phyloP scores from a whole-genome alignment of 768 basidiomycete genomes.

The Suillus tomentosus region DNA sequence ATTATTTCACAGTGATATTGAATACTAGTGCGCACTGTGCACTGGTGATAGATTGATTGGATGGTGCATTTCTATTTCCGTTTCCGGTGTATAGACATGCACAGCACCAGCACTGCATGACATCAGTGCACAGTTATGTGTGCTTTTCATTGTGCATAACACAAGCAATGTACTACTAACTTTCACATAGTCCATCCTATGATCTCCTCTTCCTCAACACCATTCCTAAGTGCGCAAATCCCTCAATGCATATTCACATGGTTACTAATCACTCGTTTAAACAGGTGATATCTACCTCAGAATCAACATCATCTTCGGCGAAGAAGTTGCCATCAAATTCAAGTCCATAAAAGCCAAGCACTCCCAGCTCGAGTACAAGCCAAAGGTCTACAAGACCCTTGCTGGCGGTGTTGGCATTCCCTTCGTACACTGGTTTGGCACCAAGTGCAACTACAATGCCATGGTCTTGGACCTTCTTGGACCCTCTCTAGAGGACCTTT shows the following conservation, averaged over 20 bases:
- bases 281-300: slow-evolving; percentile 98
- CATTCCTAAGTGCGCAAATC: no score
- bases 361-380: slow-evolving; percentile 99
- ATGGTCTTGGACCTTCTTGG: slow-evolving; percentile 98
- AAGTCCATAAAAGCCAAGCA: slow-evolving; percentile 99
- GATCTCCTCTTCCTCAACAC: neutral
- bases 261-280: slow-evolving; percentile 10
- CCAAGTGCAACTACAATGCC: slow-evolving; percentile 98
- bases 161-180: slow-evolving; percentile 5
- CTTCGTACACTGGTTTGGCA: slow-evolving; percentile 94
- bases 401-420: slow-evolving; percentile 99
- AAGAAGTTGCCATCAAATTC: slow-evolving; percentile 99
- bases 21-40: no score
- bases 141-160: neutral
- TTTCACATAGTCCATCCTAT: neutral
- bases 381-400: slow-evolving; percentile 94
- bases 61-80: no score
- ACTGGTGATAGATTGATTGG: no score
- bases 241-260: no score
- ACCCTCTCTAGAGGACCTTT: slow-evolving; percentile 86
- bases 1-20: no score
- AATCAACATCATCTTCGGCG: slow-evolving; percentile 95
- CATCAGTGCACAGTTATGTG: no score
- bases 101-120: no score
- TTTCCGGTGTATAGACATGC: no score